Conservation (phyloP, 1,139 yeast genomes). For the Debaryomyces coudertii region DNA sequence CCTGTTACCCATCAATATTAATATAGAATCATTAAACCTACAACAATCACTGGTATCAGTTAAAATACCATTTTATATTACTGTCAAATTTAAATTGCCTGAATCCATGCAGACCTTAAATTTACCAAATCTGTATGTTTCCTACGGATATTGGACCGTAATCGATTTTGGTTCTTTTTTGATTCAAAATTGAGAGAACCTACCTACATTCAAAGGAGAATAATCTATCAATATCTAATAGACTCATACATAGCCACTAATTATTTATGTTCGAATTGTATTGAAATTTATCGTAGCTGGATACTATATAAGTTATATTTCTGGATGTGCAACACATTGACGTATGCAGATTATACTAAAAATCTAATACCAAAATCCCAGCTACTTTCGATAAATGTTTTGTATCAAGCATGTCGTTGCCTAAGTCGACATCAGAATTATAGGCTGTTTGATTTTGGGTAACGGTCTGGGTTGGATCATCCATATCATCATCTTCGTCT, state of each 20-base stretch:
- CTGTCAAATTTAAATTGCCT: constrained; percentile 30
- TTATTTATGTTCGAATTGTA: not conserved
- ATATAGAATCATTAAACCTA: constrained; percentile 5
- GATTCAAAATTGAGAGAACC: not conserved
- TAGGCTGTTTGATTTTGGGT: constrained; percentile 26
- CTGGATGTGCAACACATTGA: no score
- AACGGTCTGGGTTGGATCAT: constrained; percentile 18
- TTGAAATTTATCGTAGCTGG: not conserved
- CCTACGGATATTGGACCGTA: constrained; percentile 40
- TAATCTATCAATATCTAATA: not conserved
- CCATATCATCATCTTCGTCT: constrained; percentile 19
- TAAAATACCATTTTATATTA: constrained; percentile 35
- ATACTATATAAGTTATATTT: no score
- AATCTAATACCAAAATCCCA: constrained; percentile 60
- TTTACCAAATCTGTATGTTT: constrained; percentile 25
- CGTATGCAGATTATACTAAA: constrained; percentile 27
- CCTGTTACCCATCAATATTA: constrained; percentile 34
- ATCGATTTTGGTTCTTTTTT: constrained; percentile 23
- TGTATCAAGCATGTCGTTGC: constrained; percentile 48
- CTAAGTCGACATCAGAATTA: constrained; percentile 17
- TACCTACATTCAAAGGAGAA: not conserved
- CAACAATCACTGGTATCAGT: constrained; percentile 11
- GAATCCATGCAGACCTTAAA: constrained; percentile 21
- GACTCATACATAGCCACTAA: not conserved
- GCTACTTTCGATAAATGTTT: constrained; percentile 57